Evolutionary conservation across 2,329 filamentous ascomycete genomes (phyloP), one percentile per base, ranked within the genome.

Genomic region (Fusarium heterosporum): DNA sequence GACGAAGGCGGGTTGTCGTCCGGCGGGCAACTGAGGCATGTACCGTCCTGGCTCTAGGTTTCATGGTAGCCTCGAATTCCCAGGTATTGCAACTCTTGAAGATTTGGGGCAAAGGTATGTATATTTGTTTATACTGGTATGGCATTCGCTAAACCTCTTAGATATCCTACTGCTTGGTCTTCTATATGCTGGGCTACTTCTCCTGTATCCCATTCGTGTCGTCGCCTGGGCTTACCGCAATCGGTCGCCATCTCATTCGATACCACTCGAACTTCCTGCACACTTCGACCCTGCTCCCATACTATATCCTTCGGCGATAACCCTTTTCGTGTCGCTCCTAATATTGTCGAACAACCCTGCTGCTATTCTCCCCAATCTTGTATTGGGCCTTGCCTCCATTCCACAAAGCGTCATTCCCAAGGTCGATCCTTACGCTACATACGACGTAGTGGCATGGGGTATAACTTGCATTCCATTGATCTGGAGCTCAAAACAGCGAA

Each of bases 281-380:
- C 84, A 87, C n/a, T 97, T 97, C 78, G 95, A 98, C 74, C 94
- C 93, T 4, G 95, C 95, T 8, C 93, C 94, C 12, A 83, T 97
- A n/a, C 78, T 97, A 57, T 98, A 97, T 75, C 95, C 95, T 17
- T 85, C 90, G 8, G 79, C 89, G 4, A 83, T 97, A 29, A 93
- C 94, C 1, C 79, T 94, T 16, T 83, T 94, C 43, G 90, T 96
- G 28, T 89, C 93, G 2, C 81, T 96, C 6, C 89, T 94, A 11
- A 83, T 97, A 40, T 87, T 89, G 9, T 82, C 84, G 49, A 84
- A 86, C 47, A 87, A 87, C 43, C 82, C 85, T 4, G 82, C 83
- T 16, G 82, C 89, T 13, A 76, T 97, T 19, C 79, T 97, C 9
- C 89, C 91, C 3, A 97, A 96, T 72, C 86, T 97, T 38, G 84